Percentiles rank a stretch among this genome's conserved stretches.
These are phyloP conservation scores for Ceriops tagal DNA, from an alignment of 345 rosid species.

Conservation along the genomic window DNA sequence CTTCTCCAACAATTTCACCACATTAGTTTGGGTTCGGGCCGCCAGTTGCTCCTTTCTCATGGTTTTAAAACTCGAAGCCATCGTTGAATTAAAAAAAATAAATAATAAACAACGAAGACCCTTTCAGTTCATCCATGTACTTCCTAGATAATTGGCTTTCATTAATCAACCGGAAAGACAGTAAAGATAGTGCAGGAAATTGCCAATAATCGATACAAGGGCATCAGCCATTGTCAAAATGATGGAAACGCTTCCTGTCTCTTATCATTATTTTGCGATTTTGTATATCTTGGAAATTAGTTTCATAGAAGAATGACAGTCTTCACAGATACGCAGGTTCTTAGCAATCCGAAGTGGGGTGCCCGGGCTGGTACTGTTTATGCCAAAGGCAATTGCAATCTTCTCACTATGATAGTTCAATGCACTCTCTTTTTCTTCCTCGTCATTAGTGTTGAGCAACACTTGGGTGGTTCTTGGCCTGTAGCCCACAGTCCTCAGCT, in stretches of 20 bases:
- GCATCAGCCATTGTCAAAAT: slow-evolving; percentile 61
- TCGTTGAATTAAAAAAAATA: no score
- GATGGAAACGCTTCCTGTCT: slow-evolving; percentile 68
- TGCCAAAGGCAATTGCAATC: slow-evolving; percentile 61
- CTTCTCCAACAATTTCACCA: no score
- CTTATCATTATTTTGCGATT: slow-evolving; percentile 46
- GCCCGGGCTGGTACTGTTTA: slow-evolving; percentile 49
- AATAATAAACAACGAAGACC: no score
- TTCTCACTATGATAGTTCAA: slow-evolving; percentile 68
- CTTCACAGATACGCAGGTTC: slow-evolving; percentile 67
- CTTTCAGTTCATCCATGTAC: no score
- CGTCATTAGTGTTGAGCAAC: slow-evolving; percentile 44
- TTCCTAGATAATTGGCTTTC: no score
- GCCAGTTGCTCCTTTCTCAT: no score
- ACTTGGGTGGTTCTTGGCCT: slow-evolving; percentile 52
- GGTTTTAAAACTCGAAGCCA: slow-evolving; percentile 23
- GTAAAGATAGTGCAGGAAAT: background rate
- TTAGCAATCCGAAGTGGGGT: slow-evolving; percentile 50
- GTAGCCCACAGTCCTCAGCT: slow-evolving; percentile 44
- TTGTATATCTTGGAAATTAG: slow-evolving; percentile 53
- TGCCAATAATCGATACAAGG: slow-evolving; percentile 51
- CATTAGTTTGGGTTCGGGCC: no score
- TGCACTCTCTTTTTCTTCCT: slow-evolving; percentile 47
- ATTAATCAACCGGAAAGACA: no score
- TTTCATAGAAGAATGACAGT: slow-evolving; percentile 63